These are phyloP conservation scores for Mycena albidolilacea DNA, from an alignment of 768 basidiomycete genomes.

Conservation along the genomic window DNA sequence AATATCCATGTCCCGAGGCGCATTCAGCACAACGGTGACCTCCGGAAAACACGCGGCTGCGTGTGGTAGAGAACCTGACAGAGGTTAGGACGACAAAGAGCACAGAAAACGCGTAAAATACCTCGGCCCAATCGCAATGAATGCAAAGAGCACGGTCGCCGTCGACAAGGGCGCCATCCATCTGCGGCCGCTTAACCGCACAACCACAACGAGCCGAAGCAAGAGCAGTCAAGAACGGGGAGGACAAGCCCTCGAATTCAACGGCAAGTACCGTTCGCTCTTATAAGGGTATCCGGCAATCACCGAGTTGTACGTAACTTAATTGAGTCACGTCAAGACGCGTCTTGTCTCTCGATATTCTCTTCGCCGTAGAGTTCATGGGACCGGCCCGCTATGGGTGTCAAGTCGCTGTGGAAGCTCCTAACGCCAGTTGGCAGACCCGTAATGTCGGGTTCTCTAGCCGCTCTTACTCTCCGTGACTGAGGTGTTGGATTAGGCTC, in stretches of 20 bases:
- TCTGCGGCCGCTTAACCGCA: background rate
- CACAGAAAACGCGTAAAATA: background rate
- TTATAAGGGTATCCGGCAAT: background rate
- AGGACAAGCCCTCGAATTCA: background rate
- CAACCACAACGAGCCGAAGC: background rate
- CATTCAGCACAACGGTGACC: too few species aligned
- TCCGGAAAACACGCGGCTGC: too few species aligned
- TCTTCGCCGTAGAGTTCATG: constrained; percentile 17
- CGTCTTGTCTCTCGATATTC: constrained; percentile 1
- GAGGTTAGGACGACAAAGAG: background rate
- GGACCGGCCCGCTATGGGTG: constrained; percentile 78
- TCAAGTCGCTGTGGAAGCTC: constrained; percentile 95
- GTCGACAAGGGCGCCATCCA: background rate
- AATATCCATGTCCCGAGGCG: background rate
- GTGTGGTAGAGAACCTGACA: constrained; percentile 9
- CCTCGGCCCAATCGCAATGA: constrained; percentile 2
- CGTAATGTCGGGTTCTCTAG: constrained; percentile 75
- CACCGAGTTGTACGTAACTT: background rate
- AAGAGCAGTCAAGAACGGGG: background rate
- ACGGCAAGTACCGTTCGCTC: background rate
- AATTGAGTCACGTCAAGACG: constrained; percentile 28
- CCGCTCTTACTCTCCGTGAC: constrained; percentile 12
- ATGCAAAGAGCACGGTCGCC: constrained; percentile 6
- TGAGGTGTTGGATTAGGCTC: constrained; percentile 65
- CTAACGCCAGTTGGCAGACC: constrained; percentile 95